These are phyloP conservation scores for Phytopythium sindhum DNA, from an alignment of 352 stramenopile species.

Conservation along the genomic window DNA sequence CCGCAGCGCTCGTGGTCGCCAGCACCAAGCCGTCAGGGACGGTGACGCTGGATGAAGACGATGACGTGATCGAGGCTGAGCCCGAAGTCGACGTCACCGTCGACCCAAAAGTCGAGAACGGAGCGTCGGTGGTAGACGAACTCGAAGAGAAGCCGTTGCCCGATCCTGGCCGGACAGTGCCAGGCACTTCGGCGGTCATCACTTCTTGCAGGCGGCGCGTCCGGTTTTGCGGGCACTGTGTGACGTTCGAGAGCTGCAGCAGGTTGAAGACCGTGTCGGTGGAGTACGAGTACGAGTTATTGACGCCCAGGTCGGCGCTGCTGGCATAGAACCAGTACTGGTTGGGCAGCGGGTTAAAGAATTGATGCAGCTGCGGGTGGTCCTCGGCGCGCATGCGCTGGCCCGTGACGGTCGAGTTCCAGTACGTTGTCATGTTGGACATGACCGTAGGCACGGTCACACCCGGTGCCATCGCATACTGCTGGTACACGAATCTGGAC, in stretches of 20 bases:
- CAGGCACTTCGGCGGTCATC: neutral
- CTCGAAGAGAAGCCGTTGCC: neutral
- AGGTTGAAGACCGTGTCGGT: slow-evolving; percentile 42
- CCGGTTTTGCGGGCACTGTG: slow-evolving; percentile 36
- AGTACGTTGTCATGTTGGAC: slow-evolving; percentile 52
- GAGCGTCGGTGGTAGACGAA: neutral
- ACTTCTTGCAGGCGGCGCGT: slow-evolving; percentile 18
- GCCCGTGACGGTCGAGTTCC: slow-evolving; percentile 16
- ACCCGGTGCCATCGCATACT: slow-evolving; percentile 3
- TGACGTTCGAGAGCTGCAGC: slow-evolving; percentile 25
- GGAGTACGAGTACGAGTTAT: slow-evolving; percentile 61
- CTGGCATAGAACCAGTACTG: slow-evolving; percentile 67
- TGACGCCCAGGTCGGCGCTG: slow-evolving; percentile 33
- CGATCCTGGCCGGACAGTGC: neutral
- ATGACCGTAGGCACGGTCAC: slow-evolving; percentile 17
- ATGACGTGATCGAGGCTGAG: neutral
- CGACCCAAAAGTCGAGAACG: neutral
- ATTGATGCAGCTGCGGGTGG: slow-evolving; percentile 36
- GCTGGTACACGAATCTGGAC: slow-evolving; percentile 44
- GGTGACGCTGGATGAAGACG: slow-evolving; percentile 1
- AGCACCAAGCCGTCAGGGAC: slow-evolving; percentile 7
- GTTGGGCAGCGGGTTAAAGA: slow-evolving; percentile 49
- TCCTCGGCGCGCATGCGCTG: slow-evolving; percentile 31
- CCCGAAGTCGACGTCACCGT: neutral
- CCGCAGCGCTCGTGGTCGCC: slow-evolving; percentile 2